Conservation (phyloP, 768 basidiomycete species). For the Collybia mongolica region DNA sequence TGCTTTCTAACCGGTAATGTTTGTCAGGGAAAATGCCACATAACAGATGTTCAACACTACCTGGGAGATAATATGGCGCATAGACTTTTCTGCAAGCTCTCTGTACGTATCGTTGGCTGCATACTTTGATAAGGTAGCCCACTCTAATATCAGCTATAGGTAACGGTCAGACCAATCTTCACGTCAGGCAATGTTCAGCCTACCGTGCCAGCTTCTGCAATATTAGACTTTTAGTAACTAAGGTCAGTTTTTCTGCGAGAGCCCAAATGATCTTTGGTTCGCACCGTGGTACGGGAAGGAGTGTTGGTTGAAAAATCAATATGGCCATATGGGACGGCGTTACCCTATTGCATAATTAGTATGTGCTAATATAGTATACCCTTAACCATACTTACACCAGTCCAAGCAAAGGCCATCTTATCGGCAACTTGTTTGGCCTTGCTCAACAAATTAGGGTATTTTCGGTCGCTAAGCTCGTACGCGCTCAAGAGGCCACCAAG, state of each 20-base stretch:
- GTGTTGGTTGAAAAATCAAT: conserved; percentile 44
- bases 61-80: conserved; percentile 42
- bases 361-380: not conserved
- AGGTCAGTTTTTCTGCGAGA: not conserved
- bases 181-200: conserved; percentile 4
- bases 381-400: conserved; percentile 37
- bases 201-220: conserved; percentile 55
- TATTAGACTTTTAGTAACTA: conserved; percentile 35
- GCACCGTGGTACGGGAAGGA: conserved; percentile 29
- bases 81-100: conserved; percentile 48
- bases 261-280: conserved; percentile 2
- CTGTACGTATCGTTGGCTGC: conserved; percentile 62
- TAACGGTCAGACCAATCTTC: not conserved
- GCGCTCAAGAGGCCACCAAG: conserved; percentile 69
- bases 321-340: conserved; percentile 37
- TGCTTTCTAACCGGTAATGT: conserved; percentile 20
- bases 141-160: conserved; percentile 56
- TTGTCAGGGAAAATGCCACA: not conserved
- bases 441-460: conserved; percentile 46
- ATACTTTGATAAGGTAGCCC: conserved; percentile 51
- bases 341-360: conserved; percentile 22
- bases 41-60: not conserved
- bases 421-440: conserved; percentile 65
- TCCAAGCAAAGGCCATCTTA: conserved; percentile 62
- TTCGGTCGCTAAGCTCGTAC: conserved; percentile 60